phyloP scores from a whole-genome alignment of 306 rosid genomes.

The Sophora flavescens region DNA sequence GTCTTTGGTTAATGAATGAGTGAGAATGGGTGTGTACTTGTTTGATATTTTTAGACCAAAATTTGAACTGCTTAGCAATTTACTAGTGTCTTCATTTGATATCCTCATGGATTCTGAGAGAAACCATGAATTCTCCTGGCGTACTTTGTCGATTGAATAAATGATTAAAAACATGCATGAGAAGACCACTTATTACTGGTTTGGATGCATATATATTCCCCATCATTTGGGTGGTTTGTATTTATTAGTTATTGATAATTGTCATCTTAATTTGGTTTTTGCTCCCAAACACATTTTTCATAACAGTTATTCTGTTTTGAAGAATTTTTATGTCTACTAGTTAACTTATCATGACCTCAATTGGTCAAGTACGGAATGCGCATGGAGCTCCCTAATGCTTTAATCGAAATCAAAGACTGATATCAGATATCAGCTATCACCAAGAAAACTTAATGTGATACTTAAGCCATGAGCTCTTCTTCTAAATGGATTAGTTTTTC shows the following conservation, averaged over 20 bases:
- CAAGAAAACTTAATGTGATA: no score
- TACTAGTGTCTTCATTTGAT: constrained; percentile 32
- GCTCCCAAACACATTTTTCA: constrained; percentile 10
- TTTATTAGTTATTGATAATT: constrained; percentile 14
- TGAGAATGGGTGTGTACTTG: constrained; percentile 23
- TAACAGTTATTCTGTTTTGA: constrained; percentile 4
- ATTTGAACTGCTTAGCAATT: constrained; percentile 19
- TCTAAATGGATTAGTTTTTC: no score
- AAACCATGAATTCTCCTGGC: constrained; percentile 12
- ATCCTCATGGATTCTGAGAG: constrained; percentile 21
- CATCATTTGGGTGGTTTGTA: constrained; percentile 27
- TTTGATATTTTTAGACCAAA: constrained; percentile 10
- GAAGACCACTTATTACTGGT: constrained; percentile 37
- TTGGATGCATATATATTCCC: constrained; percentile 26
- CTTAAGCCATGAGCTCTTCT: no score
- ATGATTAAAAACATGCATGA: neutral
- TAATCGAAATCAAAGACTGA: neutral
- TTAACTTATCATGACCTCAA: neutral
- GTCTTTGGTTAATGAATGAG: constrained; percentile 56
- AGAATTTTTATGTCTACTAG: neutral
- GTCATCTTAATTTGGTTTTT: constrained; percentile 15
- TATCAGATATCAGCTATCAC: neutral
- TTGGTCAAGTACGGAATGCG: neutral
- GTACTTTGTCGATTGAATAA: constrained; percentile 39
- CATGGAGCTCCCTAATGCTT: neutral